Percentiles rank a stretch among this genome's conserved stretches.
Conservation (phyloP, 2,329 filamentous ascomycete species). For the Sporothrix inflata region DNA sequence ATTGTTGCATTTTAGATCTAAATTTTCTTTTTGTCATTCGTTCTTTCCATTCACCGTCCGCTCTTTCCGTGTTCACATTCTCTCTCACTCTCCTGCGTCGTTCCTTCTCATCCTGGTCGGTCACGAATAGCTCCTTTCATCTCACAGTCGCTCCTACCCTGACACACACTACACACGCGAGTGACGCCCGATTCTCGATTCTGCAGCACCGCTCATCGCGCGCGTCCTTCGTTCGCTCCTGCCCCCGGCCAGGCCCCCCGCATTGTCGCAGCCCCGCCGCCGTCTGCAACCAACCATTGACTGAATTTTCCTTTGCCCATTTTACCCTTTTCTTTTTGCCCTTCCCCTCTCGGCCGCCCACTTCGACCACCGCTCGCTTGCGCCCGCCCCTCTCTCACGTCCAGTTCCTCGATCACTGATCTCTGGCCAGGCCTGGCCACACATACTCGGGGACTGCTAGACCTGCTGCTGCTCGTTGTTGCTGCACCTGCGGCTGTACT, state of each 20-base stretch:
- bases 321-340: background rate
- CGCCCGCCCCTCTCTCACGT: constrained; percentile 12
- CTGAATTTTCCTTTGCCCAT: constrained; percentile 14
- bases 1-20: constrained; percentile 1
- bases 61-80: background rate
- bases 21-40: background rate
- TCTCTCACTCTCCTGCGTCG: background rate
- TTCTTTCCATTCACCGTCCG: background rate
- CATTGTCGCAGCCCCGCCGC: constrained; percentile 31
- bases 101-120: background rate
- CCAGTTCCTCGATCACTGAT: background rate
- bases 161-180: background rate
- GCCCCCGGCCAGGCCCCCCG: constrained; percentile 21
- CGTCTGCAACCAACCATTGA: constrained; percentile 22
- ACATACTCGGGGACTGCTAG: background rate
- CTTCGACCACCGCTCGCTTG: constrained; percentile 1
- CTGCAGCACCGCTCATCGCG: background rate
- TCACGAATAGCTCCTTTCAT: background rate
- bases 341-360: constrained; percentile 10
- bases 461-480: background rate
- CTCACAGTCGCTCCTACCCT: constrained; percentile 3
- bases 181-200: constrained; percentile 10
- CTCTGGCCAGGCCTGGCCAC: background rate
- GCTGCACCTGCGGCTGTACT: background rate
- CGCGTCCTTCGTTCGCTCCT: background rate